Base-by-base conservation (phyloP, 805 yeast species). In the Clavispora fructus region DNA sequence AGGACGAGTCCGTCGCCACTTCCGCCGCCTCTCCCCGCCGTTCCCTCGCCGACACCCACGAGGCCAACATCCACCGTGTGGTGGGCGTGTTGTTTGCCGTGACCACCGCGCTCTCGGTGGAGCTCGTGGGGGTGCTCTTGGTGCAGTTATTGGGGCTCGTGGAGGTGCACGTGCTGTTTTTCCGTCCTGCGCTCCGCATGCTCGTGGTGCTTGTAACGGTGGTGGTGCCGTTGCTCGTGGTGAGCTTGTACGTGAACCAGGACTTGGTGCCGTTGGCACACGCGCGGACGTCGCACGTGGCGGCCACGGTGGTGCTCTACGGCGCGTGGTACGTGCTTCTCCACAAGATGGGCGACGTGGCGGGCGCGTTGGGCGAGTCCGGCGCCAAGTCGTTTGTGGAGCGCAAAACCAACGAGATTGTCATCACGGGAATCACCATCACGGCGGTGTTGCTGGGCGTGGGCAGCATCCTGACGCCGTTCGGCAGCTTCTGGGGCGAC, bases 401-500 rank as follows among this genome's bases (percentile, higher is more conserved):
- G 40, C 59, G 62, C 16, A 73, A 77, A 44, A 64, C 78, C 39
- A 73, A 69, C 50, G 75, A 77, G 52, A 54, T 78, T 28, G 67
- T 75, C 4, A 57, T 78, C 39, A 63, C 74, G 26, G 83, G 83
- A 0, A 71, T 78, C 28, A 65, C 77, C n/a, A 68, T 74, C 42
- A 65, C 78, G 43, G 77, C 80, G 0, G 51, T 74, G 1, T 60
- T 78, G 16, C 76, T 79, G 10, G 83, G 83, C 2, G 67, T 78
- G 38, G 83, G 82, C 1, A 73, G 78, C 7, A 60, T 74, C 12
- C 69, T 78, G 37, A 74, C 79, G 0, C 72, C 79, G 8, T 32
- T 32, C n/a, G 35, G 35, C 35, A 32, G 35, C 19, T 6, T 16
- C 8, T 31, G 17, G 31, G 6, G 29, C 17, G 31, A 32, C 12